phyloP scores from a whole-genome alignment of 2,329 filamentous ascomycete genomes.

The Claviceps sorghi region DNA sequence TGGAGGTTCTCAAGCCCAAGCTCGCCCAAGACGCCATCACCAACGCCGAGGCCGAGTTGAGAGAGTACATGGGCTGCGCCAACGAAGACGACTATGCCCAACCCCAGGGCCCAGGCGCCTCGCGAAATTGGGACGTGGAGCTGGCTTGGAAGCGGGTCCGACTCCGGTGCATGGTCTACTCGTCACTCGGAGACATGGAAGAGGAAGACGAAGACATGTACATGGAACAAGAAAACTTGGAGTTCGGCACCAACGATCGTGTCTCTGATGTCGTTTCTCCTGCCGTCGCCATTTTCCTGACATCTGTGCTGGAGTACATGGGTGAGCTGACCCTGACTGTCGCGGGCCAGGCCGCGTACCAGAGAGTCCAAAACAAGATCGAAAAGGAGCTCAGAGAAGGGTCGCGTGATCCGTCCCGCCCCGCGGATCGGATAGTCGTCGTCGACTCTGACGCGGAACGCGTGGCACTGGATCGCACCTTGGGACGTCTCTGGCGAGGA shows the following conservation, averaged over 20 bases:
- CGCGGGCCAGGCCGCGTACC: constrained; percentile 69
- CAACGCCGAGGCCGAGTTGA: constrained; percentile 72
- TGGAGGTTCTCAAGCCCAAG: constrained; percentile 76
- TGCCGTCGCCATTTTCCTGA: constrained; percentile 87
- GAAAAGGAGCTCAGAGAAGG: constrained; percentile 45
- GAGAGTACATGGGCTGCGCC: constrained; percentile 69
- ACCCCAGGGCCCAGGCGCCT: constrained; percentile 32
- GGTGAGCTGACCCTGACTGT: constrained; percentile 83
- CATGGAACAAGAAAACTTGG: constrained; percentile 65
- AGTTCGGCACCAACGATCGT: constrained; percentile 40
- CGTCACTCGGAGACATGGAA: constrained; percentile 88
- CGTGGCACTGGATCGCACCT: constrained; percentile 72
- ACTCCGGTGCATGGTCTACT: constrained; percentile 95
- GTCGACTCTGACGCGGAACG: constrained; percentile 89
- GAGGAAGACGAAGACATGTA: constrained; percentile 92
- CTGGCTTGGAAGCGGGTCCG: constrained; percentile 87
- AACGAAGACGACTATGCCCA: constrained; percentile 58
- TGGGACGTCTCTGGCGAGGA: constrained; percentile 82
- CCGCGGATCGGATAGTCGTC: constrained; percentile 58
- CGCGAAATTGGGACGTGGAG: constrained; percentile 72
- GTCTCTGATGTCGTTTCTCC: constrained; percentile 64
- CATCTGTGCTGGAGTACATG: constrained; percentile 85
- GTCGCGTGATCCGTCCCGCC: constrained; percentile 28
- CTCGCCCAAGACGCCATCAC: constrained; percentile 73
- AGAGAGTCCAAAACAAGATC: constrained; percentile 44